phyloP scores from a whole-genome alignment of 331 rosid genomes.

The Rosa hybrid region DNA sequence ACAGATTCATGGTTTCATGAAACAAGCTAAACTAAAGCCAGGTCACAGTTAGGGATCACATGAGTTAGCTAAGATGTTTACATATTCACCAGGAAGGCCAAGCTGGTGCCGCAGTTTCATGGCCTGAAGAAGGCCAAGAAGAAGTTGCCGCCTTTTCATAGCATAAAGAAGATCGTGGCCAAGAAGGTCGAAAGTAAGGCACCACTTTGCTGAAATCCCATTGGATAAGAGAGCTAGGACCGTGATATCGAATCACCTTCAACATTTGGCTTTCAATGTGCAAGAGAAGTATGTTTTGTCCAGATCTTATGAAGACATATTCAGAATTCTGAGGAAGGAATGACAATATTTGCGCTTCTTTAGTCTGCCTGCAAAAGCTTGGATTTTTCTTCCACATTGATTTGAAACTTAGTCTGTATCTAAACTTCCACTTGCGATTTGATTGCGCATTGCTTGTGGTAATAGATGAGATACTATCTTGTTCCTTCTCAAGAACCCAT shows the following conservation, averaged over 20 bases:
- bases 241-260: conserved; percentile 47
- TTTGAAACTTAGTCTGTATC: conserved; percentile 50
- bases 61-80: neutral
- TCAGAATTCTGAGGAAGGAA: conserved; percentile 58
- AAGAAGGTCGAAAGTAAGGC: conserved; percentile 65
- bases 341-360: conserved; percentile 59
- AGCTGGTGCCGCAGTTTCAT: neutral
- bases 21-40: neutral
- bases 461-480: conserved; percentile 25
- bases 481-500: conserved; percentile 64
- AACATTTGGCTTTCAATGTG: conserved; percentile 46
- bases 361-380: conserved; percentile 37
- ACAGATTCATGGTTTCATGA: neutral
- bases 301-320: conserved; percentile 56
- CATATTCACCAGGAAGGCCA: conserved; percentile 4
- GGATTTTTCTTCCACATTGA: conserved; percentile 62
- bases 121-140: neutral
- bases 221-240: conserved; percentile 54
- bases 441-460: conserved; percentile 27
- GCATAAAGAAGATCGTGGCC: conserved; percentile 52
- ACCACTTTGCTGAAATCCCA: conserved; percentile 65
- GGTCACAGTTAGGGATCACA: neutral
- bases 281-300: conserved; percentile 49
- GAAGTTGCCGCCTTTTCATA: neutral
- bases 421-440: conserved; percentile 47